These are phyloP conservation scores for Bruguiera sexangula DNA, from an alignment of 345 rosid genomes.

Conservation along the genomic window DNA sequence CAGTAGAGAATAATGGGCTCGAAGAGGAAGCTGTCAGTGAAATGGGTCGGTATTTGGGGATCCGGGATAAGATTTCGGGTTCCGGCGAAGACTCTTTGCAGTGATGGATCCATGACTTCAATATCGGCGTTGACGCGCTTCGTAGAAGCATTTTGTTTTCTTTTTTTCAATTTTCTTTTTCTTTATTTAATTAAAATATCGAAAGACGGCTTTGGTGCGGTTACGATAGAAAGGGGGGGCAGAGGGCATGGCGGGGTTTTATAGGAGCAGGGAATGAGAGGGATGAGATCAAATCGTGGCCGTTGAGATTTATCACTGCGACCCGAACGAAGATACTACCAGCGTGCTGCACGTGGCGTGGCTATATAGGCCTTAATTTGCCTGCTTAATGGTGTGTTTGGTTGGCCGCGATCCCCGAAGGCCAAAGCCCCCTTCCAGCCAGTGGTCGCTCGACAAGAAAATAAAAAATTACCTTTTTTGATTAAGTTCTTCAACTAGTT, in stretches of 20 bases:
- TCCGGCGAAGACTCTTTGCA: constrained; percentile 48
- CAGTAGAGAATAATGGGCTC: neutral
- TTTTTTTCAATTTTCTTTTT: neutral
- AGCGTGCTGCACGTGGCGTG: neutral
- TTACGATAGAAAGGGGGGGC: neutral
- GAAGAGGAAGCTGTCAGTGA: constrained; percentile 33
- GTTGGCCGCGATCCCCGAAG: neutral
- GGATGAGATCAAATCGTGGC: neutral
- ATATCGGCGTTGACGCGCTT: constrained; percentile 72
- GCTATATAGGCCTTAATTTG: too few species aligned
- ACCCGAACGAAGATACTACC: neutral
- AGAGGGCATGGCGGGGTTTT: neutral
- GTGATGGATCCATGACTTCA: constrained; percentile 51
- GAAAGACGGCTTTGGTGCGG: neutral
- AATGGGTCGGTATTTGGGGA: constrained; percentile 31
- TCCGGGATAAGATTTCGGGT: constrained; percentile 30
- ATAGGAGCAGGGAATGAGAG: neutral
- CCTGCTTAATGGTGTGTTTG: too few species aligned
- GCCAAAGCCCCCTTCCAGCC: too few species aligned
- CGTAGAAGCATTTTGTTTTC: constrained; percentile 52
- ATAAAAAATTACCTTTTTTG: too few species aligned
- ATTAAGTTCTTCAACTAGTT: too few species aligned
- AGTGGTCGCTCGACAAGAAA: too few species aligned
- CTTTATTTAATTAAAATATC: neutral
- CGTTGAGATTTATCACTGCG: neutral